phyloP scores from a whole-genome alignment of 208 protist species.

The Trypanosoma conorhini region DNA sequence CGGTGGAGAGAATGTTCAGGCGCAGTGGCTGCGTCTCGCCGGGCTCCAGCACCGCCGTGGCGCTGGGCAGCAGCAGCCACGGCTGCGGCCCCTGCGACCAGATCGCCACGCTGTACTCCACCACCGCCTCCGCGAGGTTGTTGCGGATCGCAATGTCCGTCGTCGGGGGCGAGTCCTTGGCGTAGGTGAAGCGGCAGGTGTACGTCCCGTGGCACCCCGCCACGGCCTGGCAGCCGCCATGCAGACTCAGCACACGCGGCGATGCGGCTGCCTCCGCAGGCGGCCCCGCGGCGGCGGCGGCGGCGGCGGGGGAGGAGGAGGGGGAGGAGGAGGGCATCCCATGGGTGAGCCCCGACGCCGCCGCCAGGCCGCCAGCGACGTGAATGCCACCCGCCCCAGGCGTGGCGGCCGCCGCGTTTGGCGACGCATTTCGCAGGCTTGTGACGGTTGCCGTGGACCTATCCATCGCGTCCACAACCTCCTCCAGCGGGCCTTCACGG shows the following conservation, averaged over 20 bases:
- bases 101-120: slow-evolving; percentile 73
- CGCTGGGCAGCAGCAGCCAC: slow-evolving; percentile 68
- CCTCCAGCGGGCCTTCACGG: not conserved
- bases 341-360: not conserved
- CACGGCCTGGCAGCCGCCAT: slow-evolving; percentile 55
- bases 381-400: not conserved
- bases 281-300: too few species aligned
- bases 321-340: not conserved
- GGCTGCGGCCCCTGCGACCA: slow-evolving; percentile 76
- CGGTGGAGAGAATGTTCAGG: slow-evolving; percentile 66
- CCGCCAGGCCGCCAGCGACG: not conserved
- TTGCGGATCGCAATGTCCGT: slow-evolving; percentile 74
- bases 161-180: slow-evolving; percentile 62
- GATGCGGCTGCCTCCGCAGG: too few species aligned
- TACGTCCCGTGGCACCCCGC: slow-evolving; percentile 59
- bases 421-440: not conserved
- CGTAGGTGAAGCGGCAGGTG: slow-evolving; percentile 56
- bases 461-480: not conserved
- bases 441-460: too few species aligned
- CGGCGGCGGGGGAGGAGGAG: too few species aligned
- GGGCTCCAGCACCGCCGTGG: slow-evolving; percentile 45
- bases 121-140: slow-evolving; percentile 40
- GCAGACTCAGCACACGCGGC: slow-evolving; percentile 52
- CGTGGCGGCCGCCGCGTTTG: not conserved
- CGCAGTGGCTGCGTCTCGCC: slow-evolving; percentile 74